phyloP scores from a whole-genome alignment of 495 filamentous ascomycete genomes.

The Daldinia decipiens region DNA sequence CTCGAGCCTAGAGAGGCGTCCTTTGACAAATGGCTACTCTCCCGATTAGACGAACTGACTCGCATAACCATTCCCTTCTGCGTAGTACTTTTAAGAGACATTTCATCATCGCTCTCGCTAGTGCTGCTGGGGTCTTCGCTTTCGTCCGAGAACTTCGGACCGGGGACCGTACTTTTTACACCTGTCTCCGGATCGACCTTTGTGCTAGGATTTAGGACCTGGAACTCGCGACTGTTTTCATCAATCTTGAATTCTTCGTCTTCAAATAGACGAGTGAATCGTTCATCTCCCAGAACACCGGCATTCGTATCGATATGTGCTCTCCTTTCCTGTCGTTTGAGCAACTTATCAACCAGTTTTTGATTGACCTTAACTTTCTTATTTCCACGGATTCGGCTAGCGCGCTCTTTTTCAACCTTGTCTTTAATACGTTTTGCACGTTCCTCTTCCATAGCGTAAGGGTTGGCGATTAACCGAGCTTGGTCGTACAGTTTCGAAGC shows the following conservation, averaged over 20 bases:
- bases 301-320: constrained; percentile 69
- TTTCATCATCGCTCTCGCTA: constrained; percentile 54
- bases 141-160: constrained; percentile 41
- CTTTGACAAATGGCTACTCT: constrained; percentile 63
- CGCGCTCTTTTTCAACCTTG: constrained; percentile 93
- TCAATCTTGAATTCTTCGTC: constrained; percentile 93
- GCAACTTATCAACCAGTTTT: constrained; percentile 82
- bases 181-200: constrained; percentile 49
- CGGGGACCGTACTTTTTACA: constrained; percentile 24
- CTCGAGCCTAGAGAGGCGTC: constrained; percentile 79
- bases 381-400: constrained; percentile 88
- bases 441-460: constrained; percentile 90
- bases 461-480: constrained; percentile 89
- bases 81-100: constrained; percentile 50
- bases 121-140: constrained; percentile 57
- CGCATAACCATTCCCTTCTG: constrained; percentile 64
- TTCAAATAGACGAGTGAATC: constrained; percentile 90
- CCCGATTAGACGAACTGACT: constrained; percentile 71
- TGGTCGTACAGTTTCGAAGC: constrained; percentile 92
- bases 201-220: constrained; percentile 85
- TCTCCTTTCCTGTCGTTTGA: constrained; percentile 81
- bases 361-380: constrained; percentile 94
- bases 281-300: constrained; percentile 78
- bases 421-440: constrained; percentile 86
- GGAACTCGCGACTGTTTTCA: constrained; percentile 87